Percentiles rank a stretch among this genome's conserved stretches.
phyloP scores from a whole-genome alignment of 352 stramenopile genomes.

The Phytophthora constricta region DNA sequence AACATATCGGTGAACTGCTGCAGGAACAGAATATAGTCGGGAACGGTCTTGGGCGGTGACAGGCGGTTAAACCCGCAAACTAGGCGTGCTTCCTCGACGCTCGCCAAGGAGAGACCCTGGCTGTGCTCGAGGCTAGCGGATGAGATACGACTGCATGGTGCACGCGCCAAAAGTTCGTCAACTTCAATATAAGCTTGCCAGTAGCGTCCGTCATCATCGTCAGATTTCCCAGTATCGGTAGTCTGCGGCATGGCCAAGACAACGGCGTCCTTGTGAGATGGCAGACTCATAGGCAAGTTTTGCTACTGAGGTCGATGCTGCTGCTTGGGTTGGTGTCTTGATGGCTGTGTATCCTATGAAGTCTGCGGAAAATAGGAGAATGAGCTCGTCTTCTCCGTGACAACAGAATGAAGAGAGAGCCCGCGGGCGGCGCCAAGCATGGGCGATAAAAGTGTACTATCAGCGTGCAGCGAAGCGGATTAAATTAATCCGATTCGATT shows the following conservation, averaged over 20 bases:
- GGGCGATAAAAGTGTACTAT: no score
- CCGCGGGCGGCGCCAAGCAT: no score
- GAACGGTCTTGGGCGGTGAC: slow-evolving; percentile 38
- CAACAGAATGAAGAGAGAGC: neutral
- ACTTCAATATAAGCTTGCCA: slow-evolving; percentile 47
- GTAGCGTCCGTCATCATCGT: slow-evolving; percentile 36
- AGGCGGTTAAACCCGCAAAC: slow-evolving; percentile 47
- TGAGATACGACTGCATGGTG: slow-evolving; percentile 33
- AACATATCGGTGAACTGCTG: slow-evolving; percentile 59
- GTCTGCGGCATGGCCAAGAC: slow-evolving; percentile 27
- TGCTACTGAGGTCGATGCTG: neutral
- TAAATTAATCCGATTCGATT: no score
- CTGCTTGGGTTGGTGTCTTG: slow-evolving; percentile 3
- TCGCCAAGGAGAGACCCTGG: slow-evolving; percentile 19
- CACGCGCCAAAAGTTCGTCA: slow-evolving; percentile 32
- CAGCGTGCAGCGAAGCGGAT: no score
- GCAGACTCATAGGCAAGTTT: neutral
- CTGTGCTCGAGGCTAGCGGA: slow-evolving; percentile 40
- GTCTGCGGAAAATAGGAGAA: slow-evolving; percentile 24
- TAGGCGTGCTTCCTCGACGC: slow-evolving; percentile 26
- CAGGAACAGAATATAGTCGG: slow-evolving; percentile 50
- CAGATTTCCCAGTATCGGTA: neutral
- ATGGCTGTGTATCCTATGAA: slow-evolving; percentile 7
- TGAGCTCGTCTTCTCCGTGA: slow-evolving; percentile 26
- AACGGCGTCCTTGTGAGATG: slow-evolving; percentile 3